Evolutionary conservation across 257 asterid species (phyloP).

Genomic region (Nicotiana knightiana): DNA sequence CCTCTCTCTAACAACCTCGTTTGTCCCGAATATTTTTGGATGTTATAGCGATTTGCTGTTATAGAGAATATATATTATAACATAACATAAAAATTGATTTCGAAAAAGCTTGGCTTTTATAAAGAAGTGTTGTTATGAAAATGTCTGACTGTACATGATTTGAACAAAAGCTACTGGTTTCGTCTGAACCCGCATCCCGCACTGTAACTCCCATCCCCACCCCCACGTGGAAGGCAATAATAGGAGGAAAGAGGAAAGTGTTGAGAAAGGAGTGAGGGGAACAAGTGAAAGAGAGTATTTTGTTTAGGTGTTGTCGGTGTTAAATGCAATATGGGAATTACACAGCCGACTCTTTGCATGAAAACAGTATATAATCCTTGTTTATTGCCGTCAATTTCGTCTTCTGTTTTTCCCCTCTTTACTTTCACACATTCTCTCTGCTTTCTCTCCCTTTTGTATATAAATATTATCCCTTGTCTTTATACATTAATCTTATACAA

Average conservation of each 20-base stretch:
- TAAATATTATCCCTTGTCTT: not conserved
- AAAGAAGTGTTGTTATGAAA: too few species aligned
- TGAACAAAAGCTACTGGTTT: too few species aligned
- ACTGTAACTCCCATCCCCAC: too few species aligned
- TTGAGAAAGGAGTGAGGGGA: slow-evolving; percentile 7
- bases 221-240: slow-evolving; percentile 42
- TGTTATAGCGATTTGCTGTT: too few species aligned
- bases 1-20: too few species aligned
- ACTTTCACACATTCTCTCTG: not conserved
- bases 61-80: too few species aligned
- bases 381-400: slow-evolving; percentile 23
- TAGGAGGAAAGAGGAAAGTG: slow-evolving; percentile 23
- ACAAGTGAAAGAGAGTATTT: slow-evolving; percentile 1
- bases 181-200: too few species aligned
- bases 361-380: slow-evolving; percentile 1
- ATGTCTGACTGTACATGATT: too few species aligned
- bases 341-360: slow-evolving; percentile 13
- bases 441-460: not conserved
- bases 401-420: slow-evolving; percentile 14
- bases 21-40: too few species aligned
- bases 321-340: not conserved
- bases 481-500: not conserved
- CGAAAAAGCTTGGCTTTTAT: too few species aligned
- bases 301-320: slow-evolving; percentile 25
- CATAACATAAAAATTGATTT: too few species aligned